Conservation (phyloP, 768 basidiomycete genomes). For the Clitopilus hobsonii region DNA sequence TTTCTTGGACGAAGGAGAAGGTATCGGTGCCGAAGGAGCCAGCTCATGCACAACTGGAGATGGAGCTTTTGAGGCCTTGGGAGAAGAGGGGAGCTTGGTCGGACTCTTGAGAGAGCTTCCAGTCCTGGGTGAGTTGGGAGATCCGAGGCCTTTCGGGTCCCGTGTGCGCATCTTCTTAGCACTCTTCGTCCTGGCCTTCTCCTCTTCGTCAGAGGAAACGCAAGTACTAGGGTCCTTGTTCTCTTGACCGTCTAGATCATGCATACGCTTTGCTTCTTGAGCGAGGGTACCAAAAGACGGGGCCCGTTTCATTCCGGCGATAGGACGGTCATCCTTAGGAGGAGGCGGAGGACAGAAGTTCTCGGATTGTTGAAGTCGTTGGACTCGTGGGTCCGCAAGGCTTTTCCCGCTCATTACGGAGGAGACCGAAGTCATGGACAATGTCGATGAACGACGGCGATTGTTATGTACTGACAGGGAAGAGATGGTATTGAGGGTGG, state of each 20-base stretch:
- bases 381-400: conserved; percentile 44
- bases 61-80: conserved; percentile 13
- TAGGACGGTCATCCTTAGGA: conserved; percentile 24
- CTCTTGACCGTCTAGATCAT: conserved; percentile 19
- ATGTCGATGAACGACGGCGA: conserved; percentile 41
- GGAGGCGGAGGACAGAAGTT: conserved; percentile 31
- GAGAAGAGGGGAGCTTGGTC: conserved; percentile 12
- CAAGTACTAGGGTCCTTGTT: conserved; percentile 30
- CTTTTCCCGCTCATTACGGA: conserved; percentile 34
- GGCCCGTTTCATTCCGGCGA: conserved; percentile 29
- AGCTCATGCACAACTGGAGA: conserved; percentile 16
- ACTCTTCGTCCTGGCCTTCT: conserved; percentile 52
- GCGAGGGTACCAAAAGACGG: conserved; percentile 50
- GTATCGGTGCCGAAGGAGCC: conserved; percentile 15
- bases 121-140: conserved; percentile 20
- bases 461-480: conserved; percentile 32
- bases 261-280: conserved; percentile 19
- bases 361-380: conserved; percentile 47
- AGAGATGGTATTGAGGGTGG: conserved; percentile 50
- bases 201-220: conserved; percentile 74
- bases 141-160: conserved; percentile 10
- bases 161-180: conserved; percentile 58
- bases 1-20: conserved; percentile 17
- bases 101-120: conserved; percentile 9
- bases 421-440: conserved; percentile 38